Evolutionary conservation across 345 rosid species (phyloP), one percentile per base, ranked within the genome.

Genomic region (Camelina hispida): DNA sequence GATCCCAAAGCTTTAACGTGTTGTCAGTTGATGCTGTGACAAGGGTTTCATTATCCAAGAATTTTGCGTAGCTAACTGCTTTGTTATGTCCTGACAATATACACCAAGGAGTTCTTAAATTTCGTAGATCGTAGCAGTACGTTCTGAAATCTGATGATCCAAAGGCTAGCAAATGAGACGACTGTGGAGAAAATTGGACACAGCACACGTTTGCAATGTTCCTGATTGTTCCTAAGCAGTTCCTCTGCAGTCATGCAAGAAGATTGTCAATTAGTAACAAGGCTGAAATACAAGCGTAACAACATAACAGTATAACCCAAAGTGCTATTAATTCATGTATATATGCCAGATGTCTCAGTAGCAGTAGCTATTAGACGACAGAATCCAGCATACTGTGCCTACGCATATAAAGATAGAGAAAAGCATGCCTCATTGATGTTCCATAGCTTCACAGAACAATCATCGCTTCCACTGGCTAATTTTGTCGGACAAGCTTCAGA

Each of bases 381-480:
- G n/a, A n/a, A n/a, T n/a, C n/a, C n/a, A n/a, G n/a, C n/a, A 76
- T 1, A 55, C 16, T 62, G 53, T 69, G 52, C 57, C 22, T 34
- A 76, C n/a, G 70, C 57, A 35, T 62, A 23, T 69, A 37, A 48
- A 50, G 69, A 63, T 18, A 55, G 68, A 61, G 58, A 66, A 71
- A 63, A 68, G 72, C 81, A 53, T 83, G 67, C 98, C 97, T 96
- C 98, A 52, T 86, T 90, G 69, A 93, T 85, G 88, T 78, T 88
- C 99, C 99, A 96, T 69, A 96, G 85, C 84, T 96, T 96, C 82
- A 93, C 96, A 58, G 95, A 81, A 83, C 89, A 89, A 83, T 96
- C 99, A 81, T 96, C 99, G 62, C 99, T 89, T 83, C 98, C 99
- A 78, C 98, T 96, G 62, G 97, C 99, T 53, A 96, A 82, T 77